Conservation (phyloP, 805 yeast species). For the Brettanomyces sp. region DNA sequence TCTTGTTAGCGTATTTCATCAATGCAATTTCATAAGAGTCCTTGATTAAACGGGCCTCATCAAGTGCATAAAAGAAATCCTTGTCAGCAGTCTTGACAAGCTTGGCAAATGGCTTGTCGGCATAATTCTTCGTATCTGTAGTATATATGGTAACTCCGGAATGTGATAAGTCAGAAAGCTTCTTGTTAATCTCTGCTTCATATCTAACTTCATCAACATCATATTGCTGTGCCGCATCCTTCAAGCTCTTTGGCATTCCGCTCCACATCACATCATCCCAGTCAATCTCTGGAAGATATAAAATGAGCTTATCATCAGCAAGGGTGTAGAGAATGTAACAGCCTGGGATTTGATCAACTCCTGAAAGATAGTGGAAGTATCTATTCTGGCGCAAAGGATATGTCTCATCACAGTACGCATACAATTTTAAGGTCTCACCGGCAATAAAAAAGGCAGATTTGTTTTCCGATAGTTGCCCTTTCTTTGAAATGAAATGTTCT, state of each 20-base stretch:
- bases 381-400: conserved; percentile 81
- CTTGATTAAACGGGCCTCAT: conserved; percentile 78
- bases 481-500: conserved; percentile 20
- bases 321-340: conserved; percentile 55
- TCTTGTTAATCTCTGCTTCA: conserved; percentile 36
- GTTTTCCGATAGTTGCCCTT: conserved; percentile 4
- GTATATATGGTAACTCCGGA: conserved; percentile 32
- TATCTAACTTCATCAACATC: conserved; percentile 81
- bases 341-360: conserved; percentile 69
- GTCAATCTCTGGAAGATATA: conserved; percentile 79
- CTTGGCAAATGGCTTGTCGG: conserved; percentile 24
- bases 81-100: conserved; percentile 34
- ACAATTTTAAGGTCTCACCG: conserved; percentile 48
- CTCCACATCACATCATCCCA: conserved; percentile 94
- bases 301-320: conserved; percentile 43
- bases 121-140: conserved; percentile 45
- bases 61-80: conserved; percentile 63
- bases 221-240: conserved; percentile 53
- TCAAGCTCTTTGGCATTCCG: conserved; percentile 67
- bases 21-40: conserved; percentile 73
- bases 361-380: conserved; percentile 80
- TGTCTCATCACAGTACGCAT: conserved; percentile 72
- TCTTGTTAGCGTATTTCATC: conserved; percentile 71
- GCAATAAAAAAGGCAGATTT: conserved; percentile 41
- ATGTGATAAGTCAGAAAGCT: conserved; percentile 22